Evolutionary conservation across 2,329 filamentous ascomycete genomes (phyloP).

Genomic region (Pseudofabraea citricarpa): DNA sequence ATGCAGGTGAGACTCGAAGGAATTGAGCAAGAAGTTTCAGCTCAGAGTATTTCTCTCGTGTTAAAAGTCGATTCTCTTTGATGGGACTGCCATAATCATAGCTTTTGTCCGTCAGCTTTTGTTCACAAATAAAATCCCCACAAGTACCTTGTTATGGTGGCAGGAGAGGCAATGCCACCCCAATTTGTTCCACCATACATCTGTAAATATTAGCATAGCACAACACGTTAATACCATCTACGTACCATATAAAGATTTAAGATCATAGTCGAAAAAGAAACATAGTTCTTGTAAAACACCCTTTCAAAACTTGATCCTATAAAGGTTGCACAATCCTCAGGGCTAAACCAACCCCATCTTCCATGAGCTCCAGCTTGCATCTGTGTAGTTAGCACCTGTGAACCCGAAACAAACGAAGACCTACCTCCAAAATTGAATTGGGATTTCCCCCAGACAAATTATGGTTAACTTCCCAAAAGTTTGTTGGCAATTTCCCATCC

Average conservation of each 20-base stretch:
- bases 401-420: no score
- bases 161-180: slow-evolving; percentile 70
- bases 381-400: no score
- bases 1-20: slow-evolving; percentile 13
- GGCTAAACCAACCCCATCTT: no score
- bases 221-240: neutral
- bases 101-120: no score
- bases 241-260: slow-evolving; percentile 70
- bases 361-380: no score
- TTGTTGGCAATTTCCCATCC: slow-evolving; percentile 32
- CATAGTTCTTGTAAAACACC: slow-evolving; percentile 71
- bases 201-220: slow-evolving; percentile 15
- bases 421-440: no score
- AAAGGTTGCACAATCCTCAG: slow-evolving; percentile 52
- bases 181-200: slow-evolving; percentile 72
- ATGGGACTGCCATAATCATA: slow-evolving; percentile 34
- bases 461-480: no score
- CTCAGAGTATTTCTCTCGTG: slow-evolving; percentile 16
- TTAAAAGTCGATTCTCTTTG: slow-evolving; percentile 11
- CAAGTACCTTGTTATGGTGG: no score
- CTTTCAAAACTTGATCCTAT: slow-evolving; percentile 65
- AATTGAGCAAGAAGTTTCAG: slow-evolving; percentile 17
- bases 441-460: no score
- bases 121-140: slow-evolving; percentile 50
- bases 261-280: slow-evolving; percentile 58